These are phyloP conservation scores for Staphylotrichum longicolle DNA, from an alignment of 495 filamentous ascomycete genomes.

Conservation along the genomic window DNA sequence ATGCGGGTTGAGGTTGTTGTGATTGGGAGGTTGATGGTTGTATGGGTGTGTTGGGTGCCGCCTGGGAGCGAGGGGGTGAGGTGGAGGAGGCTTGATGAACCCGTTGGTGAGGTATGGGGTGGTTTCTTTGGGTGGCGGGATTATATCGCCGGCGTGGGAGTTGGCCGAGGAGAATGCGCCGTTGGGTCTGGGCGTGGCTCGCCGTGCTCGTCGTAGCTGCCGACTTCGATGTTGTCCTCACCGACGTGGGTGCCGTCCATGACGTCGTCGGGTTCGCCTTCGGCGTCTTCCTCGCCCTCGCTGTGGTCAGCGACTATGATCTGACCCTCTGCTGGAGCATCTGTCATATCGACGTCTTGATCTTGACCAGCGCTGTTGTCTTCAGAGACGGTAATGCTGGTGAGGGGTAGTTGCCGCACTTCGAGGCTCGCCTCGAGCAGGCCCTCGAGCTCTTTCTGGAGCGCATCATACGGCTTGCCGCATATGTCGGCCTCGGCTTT, in stretches of 20 bases:
- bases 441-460: constrained; percentile 68
- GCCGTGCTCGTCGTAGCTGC: constrained; percentile 35
- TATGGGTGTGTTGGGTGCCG: constrained; percentile 14
- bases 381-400: constrained; percentile 27
- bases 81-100: constrained; percentile 35
- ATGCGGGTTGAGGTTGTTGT: constrained; percentile 4
- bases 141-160: constrained; percentile 20
- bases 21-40: not conserved
- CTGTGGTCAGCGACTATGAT: constrained; percentile 42
- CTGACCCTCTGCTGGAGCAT: constrained; percentile 44
- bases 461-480: constrained; percentile 63
- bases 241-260: constrained; percentile 29
- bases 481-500: constrained; percentile 76
- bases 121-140: constrained; percentile 23
- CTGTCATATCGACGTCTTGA: constrained; percentile 48
- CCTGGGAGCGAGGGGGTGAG: constrained; percentile 38
- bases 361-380: constrained; percentile 30
- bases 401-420: constrained; percentile 32
- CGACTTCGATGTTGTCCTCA: constrained; percentile 44
- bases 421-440: constrained; percentile 62
- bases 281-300: constrained; percentile 21
- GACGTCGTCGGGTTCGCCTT: constrained; percentile 20
- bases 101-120: constrained; percentile 31
- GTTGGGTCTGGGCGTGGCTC: constrained; percentile 32
- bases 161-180: constrained; percentile 31